Base-by-base conservation (phyloP, 75 land plant species). In the Pinus tabuliformis region DNA sequence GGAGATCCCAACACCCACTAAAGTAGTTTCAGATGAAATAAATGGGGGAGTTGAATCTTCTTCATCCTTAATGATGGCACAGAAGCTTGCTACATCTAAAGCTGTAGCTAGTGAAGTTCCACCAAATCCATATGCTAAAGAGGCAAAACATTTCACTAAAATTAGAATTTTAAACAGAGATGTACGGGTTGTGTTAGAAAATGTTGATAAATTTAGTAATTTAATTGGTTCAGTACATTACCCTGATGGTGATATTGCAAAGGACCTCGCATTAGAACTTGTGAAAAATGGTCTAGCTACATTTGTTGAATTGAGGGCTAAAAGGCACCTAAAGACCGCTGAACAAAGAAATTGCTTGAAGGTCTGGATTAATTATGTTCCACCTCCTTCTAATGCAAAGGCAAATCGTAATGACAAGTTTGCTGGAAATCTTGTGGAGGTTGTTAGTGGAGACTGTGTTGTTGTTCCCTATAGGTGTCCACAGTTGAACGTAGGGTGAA, bases 361-460 rank as follows among this genome's bases (percentile, higher is more conserved):
- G 54, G 79, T 95, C 6, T 97, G 98, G 98, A 86, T 87, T 20
- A 89, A 92, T 74, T 97, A 88, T 83, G 91, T 94, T 11, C 93
- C 93, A 8, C 98, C 96, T 26, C 57, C 80, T 2, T 79, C 99
- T 57, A 93, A 95, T 77, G 92, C 99, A 57, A 97, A 90, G 71
- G 94, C 98, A 21, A 97, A 92, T 78, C 93, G 85, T 79, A 87
- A 97, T 68, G 98, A 91, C 76, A 95, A 91, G 59, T 97, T 95
- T 81, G 84, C 89, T 36, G 99, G 98, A 76, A 92, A 89, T 87
- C 98, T 97, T 81, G 86, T 97, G 13, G 99, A 97, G 80, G 93
- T 97, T 80, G 98, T 95, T 4, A 97, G 99, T 89, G 99, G 95
- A 54, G 99, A 97, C 65, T 97, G 99, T 81, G 79, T 97, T 39